Base-by-base conservation (phyloP, 1,139 yeast species). In the Geotrichum carabidarum region DNA sequence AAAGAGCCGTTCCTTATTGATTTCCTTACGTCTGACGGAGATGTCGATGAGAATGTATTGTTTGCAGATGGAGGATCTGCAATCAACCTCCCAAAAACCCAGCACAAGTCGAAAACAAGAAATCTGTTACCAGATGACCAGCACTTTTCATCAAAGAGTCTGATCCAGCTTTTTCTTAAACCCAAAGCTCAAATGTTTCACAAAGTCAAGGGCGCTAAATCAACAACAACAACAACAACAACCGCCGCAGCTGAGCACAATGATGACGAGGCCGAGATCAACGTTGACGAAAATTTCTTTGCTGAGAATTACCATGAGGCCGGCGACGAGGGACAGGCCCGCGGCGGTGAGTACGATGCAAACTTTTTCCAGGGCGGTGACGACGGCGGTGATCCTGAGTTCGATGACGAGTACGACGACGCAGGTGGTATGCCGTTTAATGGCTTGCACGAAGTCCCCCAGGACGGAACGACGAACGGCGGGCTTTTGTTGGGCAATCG, bases 111-210 rank as follows among this genome's bases (percentile, higher is more conserved):
- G 4, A 72, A 72, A 0, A 69, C 72, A 8, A 71, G 73, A 44
- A 75, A 81, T 59, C 71, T 82, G 38, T 70, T 91, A 15, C 96
- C 96, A 0, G 86, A 79, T 62, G 96, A 89, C 67, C 77, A 80
- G 57, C 83, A 80, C 60, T 89, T 86, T 68, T 79, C 84, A n/a
- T 83, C 96, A 0, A 80, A 80, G 48, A 78, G 82, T 59, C 76
- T 91, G 53, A 79, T 87, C 14, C 80, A 79, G 57, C 73, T 88
- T 34, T 87, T 89, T 65, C 72, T 84, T 51, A 87, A 86, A 66
- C 94, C 95, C 1, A 72, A 74, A 17, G 72, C 54, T 0, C 50
- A 44, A n/a, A 44, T 46, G 47, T 55, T 56, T 32, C 73, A 71
- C 50, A 45, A 37, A 11, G 47, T 40, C 4, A 8, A 42, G 11